Evolutionary conservation across 2,329 filamentous ascomycete species (phyloP).

Genomic region (Trichoderma arundinaceum): DNA sequence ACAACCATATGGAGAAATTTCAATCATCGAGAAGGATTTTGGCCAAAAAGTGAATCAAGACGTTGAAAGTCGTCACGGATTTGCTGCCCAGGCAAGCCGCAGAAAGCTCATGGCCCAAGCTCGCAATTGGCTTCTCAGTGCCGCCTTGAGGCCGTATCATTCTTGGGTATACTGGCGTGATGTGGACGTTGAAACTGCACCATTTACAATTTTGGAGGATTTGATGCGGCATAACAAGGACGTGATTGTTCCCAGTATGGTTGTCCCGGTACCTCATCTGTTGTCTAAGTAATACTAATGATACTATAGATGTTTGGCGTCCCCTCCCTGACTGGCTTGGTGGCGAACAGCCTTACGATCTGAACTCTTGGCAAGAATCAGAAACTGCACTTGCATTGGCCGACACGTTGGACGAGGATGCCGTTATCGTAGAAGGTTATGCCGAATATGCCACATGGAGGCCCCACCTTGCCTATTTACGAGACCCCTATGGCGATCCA

Average conservation of each 20-base stretch:
- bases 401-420: slow-evolving; percentile 94
- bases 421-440: slow-evolving; percentile 98
- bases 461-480: slow-evolving; percentile 93
- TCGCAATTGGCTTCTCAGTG: slow-evolving; percentile 94
- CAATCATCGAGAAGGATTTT: slow-evolving; percentile 98
- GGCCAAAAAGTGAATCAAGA: slow-evolving; percentile 98
- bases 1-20: slow-evolving; percentile 92
- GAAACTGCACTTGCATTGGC: slow-evolving; percentile 93
- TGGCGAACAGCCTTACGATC: slow-evolving; percentile 95
- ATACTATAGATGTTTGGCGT: slow-evolving; percentile 84
- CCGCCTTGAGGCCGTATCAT: slow-evolving; percentile 89
- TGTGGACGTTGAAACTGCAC: slow-evolving; percentile 96
- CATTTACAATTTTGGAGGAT: slow-evolving; percentile 95
- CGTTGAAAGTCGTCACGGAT: slow-evolving; percentile 95
- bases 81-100: slow-evolving; percentile 90
- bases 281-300: slow-evolving; percentile 37
- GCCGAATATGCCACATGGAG: slow-evolving; percentile 99
- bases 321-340: slow-evolving; percentile 99
- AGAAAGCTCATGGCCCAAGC: slow-evolving; percentile 98
- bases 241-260: slow-evolving; percentile 95
- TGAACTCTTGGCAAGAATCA: slow-evolving; percentile 99
- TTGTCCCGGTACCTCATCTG: neutral
- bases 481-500: slow-evolving; percentile 95
- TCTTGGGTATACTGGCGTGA: slow-evolving; percentile 99
- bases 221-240: slow-evolving; percentile 99